A percentile compares a stretch with the other conserved stretches of the same genome.
Conservation (phyloP, 495 filamentous ascomycete species). For the Usnea hakonensis region DNA sequence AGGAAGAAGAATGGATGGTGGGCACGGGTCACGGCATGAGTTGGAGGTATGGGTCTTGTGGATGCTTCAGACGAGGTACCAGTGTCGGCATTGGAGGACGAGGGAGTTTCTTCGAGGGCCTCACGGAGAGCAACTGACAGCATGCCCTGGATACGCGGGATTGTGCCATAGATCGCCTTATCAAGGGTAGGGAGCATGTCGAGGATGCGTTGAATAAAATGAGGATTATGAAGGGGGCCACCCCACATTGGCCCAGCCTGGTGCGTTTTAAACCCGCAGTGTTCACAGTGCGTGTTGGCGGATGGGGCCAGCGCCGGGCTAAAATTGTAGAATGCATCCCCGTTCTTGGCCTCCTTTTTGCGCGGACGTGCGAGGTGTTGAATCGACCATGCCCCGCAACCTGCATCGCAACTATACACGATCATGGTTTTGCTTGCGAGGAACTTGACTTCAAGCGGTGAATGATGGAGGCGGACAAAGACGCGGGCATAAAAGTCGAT, state of each 20-base stretch:
- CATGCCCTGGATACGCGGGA: constrained; percentile 81
- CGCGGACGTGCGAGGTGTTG: constrained; percentile 66
- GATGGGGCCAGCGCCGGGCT: constrained; percentile 60
- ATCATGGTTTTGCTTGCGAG: constrained; percentile 84
- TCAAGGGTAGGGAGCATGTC: constrained; percentile 54
- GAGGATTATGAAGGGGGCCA: constrained; percentile 74
- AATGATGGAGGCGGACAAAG: constrained; percentile 75
- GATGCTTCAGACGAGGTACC: constrained; percentile 22
- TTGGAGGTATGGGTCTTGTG: constrained; percentile 26
- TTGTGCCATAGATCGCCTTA: constrained; percentile 63
- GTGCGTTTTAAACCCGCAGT: constrained; percentile 83
- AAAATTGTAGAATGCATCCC: constrained; percentile 66
- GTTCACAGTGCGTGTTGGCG: constrained; percentile 54
- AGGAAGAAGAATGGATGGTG: constrained; percentile 79
- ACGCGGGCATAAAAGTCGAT: constrained; percentile 94
- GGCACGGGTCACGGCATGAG: constrained; percentile 52
- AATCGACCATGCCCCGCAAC: constrained; percentile 80
- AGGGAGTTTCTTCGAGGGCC: constrained; percentile 24
- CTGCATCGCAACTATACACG: constrained; percentile 80
- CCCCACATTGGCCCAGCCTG: constrained; percentile 90
- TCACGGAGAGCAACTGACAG: constrained; percentile 81
- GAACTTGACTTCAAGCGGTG: constrained; percentile 79
- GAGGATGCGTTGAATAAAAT: constrained; percentile 72
- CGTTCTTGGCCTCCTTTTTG: constrained; percentile 56
- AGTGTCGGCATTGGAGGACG: constrained; percentile 3